These are phyloP conservation scores for Wickerhamomyces hampshirensis DNA, from an alignment of 805 yeast species.

Conservation along the genomic window DNA sequence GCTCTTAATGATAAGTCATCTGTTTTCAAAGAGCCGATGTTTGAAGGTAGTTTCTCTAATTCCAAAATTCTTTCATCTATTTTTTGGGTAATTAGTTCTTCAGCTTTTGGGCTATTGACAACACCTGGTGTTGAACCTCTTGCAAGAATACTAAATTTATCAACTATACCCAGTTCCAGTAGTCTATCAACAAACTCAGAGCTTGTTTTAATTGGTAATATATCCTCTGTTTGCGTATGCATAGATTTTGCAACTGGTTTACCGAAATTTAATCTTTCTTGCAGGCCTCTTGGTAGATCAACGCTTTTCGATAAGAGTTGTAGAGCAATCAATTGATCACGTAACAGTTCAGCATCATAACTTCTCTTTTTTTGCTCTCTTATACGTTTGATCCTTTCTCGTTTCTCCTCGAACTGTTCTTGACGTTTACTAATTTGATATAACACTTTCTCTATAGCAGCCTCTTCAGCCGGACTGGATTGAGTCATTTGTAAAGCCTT, in stretches of 20 bases:
- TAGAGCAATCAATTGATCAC: slow-evolving; percentile 57
- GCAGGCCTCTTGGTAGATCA: slow-evolving; percentile 54
- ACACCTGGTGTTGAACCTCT: slow-evolving; percentile 34
- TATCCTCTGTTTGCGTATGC: neutral
- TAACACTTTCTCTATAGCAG: slow-evolving; percentile 39
- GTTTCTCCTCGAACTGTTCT: slow-evolving; percentile 28
- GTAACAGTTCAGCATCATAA: slow-evolving; percentile 43
- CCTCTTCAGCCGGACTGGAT: slow-evolving; percentile 29
- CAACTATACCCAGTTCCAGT: slow-evolving; percentile 26
- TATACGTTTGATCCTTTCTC: slow-evolving; percentile 21
- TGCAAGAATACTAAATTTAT: slow-evolving; percentile 29
- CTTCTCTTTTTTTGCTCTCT: slow-evolving; percentile 11
- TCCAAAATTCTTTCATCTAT: slow-evolving; percentile 55
- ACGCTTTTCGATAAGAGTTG: slow-evolving; percentile 62
- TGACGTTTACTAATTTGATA: slow-evolving; percentile 37
- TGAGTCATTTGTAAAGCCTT: slow-evolving; percentile 12
- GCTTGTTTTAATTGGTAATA: slow-evolving; percentile 24
- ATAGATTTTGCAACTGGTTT: neutral
- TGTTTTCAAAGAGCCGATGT: slow-evolving; percentile 53
- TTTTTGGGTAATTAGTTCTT: slow-evolving; percentile 47
- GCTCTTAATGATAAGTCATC: slow-evolving; percentile 39
- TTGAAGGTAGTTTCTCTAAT: slow-evolving; percentile 63
- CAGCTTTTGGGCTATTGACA: slow-evolving; percentile 35
- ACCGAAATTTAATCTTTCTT: slow-evolving; percentile 30
- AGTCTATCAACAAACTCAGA: slow-evolving; percentile 28